Base-by-base conservation (phyloP, 1,284 basidiomycete species). In the Microbotryum lychnidis-dioicae region DNA sequence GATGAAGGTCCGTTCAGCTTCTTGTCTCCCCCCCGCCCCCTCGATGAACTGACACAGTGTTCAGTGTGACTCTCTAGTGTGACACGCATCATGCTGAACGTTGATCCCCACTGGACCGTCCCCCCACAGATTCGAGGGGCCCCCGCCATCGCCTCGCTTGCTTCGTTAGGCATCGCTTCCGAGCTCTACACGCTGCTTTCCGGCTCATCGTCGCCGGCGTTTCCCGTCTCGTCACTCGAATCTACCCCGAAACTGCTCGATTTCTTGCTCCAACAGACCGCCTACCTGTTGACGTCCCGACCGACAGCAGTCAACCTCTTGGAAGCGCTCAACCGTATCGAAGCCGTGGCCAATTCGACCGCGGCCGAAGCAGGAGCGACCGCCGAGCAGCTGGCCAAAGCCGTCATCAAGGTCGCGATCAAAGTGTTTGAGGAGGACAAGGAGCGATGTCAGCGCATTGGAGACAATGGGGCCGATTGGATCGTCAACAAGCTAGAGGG, bases 241-340 rank as follows among this genome's bases (percentile, higher is more conserved):
- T 78, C 20, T 83, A 78, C 70, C 74, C 87, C 48, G 67, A 73
- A 77, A 1, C 76, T 91, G 31, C 76, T 79, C 62, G 73, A 74
- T 0, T 77, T 86, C 71, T 72, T 89, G 60, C 73, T 77, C 50
- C 78, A 81, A 0, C 80, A 83, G 50, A 80, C 91, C 54, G 81
- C 84, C 53, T 86, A 84, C 75, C 81, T 96, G 16, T 84, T 82
- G 73, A 88, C 86, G 1, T 87, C 91, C 4, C 83, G 91, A n/a
- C 91, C 91, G 8, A 96, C 91, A 0, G 91, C 91, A 4, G 91
- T 96, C 70, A 94, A 96, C 77, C 84, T 96, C 21, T 84, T 87
- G 33, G 86, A 85, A 54, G 89, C 89, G 14, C 88, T 84, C 54
- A 81, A 85, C 44, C 82, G 89, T 21, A 81, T 96, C 12, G 77